A percentile compares a stretch with the other conserved stretches of the same genome.
phyloP scores from a whole-genome alignment of 2,329 filamentous ascomycete species.

The Fonsecaea erecta region DNA sequence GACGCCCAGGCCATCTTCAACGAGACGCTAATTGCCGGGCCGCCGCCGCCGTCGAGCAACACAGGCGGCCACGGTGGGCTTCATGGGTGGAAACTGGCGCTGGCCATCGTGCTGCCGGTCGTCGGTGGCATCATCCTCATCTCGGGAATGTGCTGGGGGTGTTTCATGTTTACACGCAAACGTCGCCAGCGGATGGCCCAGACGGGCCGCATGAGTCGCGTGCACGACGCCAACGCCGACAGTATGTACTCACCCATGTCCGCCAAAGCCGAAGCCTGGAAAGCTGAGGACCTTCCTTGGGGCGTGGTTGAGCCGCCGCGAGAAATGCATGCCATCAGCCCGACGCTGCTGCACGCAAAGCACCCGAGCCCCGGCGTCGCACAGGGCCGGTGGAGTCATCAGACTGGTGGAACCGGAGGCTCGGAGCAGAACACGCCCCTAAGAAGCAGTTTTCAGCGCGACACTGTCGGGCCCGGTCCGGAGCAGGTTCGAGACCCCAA shows the following conservation, averaged over 20 bases:
- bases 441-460: constrained; percentile 33
- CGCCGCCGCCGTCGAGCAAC: constrained; percentile 34
- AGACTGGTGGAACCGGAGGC: constrained; percentile 9
- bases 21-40: constrained; percentile 39
- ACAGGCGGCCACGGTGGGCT: constrained; percentile 33
- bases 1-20: constrained; percentile 49
- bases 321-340: constrained; percentile 36
- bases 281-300: constrained; percentile 17
- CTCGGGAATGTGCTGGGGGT: constrained; percentile 42
- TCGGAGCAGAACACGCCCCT: constrained; percentile 34
- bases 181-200: constrained; percentile 46
- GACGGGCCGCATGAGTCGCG: constrained; percentile 35
- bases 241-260: constrained; percentile 30
- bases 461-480: constrained; percentile 34
- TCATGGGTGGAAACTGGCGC: constrained; percentile 41
- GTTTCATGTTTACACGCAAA: constrained; percentile 50
- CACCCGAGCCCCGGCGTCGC: constrained; percentile 34
- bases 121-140: constrained; percentile 49
- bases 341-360: constrained; percentile 26
- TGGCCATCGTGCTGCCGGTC: constrained; percentile 51
- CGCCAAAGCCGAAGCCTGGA: constrained; percentile 24
- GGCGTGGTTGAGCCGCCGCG: constrained; percentile 26
- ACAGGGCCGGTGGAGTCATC: constrained; percentile 31
- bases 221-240: constrained; percentile 34
- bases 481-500: constrained; percentile 34